phyloP scores from a whole-genome alignment of 805 yeast species.

The Schizosaccharomyces cryophilus region DNA sequence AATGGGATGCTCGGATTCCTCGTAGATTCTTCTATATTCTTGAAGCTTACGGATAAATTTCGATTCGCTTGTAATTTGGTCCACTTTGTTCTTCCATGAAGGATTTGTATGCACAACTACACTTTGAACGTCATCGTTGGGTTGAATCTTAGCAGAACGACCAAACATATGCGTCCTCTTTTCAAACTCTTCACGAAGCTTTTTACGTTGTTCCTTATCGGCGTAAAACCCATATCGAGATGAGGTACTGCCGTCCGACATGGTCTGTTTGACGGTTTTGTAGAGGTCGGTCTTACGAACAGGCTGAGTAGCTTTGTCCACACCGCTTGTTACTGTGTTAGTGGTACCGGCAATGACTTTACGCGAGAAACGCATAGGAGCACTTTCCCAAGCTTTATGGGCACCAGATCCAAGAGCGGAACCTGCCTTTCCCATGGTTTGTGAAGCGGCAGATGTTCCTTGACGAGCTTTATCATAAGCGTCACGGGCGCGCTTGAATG shows the following conservation, averaged over 20 bases:
- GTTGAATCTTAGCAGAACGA: constrained; percentile 16
- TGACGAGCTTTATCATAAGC: not conserved
- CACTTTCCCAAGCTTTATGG: constrained; percentile 83
- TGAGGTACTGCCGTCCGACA: constrained; percentile 66
- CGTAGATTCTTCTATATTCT: constrained; percentile 36
- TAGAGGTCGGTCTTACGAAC: constrained; percentile 74
- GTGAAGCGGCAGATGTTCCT: constrained; percentile 12
- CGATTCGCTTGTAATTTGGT: constrained; percentile 40
- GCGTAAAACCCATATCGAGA: constrained; percentile 82
- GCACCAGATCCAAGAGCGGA: constrained; percentile 80
- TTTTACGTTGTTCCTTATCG: constrained; percentile 54
- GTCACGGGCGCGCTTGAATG: constrained; percentile 59
- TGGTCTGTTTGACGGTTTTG: constrained; percentile 65
- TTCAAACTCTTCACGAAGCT: constrained; percentile 31
- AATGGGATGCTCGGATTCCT: constrained; percentile 83
- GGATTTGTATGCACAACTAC: constrained; percentile 61
- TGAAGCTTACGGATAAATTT: constrained; percentile 41
- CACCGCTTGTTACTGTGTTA: constrained; percentile 35
- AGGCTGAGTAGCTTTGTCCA: constrained; percentile 63
- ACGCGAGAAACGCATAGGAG: constrained; percentile 74
- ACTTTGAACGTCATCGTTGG: constrained; percentile 53
- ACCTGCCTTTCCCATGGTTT: constrained; percentile 30
- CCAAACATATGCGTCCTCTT: constrained; percentile 3
- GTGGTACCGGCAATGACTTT: constrained; percentile 63
- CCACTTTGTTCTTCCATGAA: constrained; percentile 40